Conservation (phyloP, 2,329 filamentous ascomycete species). For the Beauveria varroae region DNA sequence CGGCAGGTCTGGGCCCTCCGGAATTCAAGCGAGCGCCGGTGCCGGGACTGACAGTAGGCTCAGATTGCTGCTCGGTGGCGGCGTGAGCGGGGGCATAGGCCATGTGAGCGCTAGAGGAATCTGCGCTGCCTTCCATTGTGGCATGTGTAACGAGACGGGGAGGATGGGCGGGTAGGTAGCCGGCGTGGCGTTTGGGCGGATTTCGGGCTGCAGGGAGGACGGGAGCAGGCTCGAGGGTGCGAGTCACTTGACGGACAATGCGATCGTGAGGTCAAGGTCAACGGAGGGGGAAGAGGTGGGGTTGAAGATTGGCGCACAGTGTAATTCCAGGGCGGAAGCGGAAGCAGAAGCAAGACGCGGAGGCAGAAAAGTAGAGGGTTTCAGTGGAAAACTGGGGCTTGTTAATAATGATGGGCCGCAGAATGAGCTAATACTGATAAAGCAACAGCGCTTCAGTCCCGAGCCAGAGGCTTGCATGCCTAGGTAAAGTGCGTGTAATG, state of each 20-base stretch:
- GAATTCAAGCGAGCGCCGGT: constrained; percentile 13
- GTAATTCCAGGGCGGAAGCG: background rate
- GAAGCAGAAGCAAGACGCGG: background rate
- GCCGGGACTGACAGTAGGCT: constrained; percentile 6
- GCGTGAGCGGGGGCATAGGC: constrained; percentile 1
- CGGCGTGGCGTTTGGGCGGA: constrained; percentile 5
- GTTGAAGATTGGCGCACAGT: constrained; percentile 1
- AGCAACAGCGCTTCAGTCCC: too few relatives aligned
- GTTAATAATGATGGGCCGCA: background rate
- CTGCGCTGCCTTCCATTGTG: constrained; percentile 6
- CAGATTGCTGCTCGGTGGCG: background rate
- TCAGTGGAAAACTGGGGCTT: background rate
- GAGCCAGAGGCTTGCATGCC: background rate
- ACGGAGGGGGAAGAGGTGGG: constrained; percentile 5
- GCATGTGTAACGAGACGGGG: background rate
- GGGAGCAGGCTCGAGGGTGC: background rate
- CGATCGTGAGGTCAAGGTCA: background rate
- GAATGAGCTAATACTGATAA: too few relatives aligned
- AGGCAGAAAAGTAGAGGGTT: background rate
- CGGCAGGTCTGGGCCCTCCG: constrained; percentile 13
- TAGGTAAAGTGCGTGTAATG: too few relatives aligned
- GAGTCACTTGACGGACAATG: background rate
- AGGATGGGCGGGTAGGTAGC: background rate
- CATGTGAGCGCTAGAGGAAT: constrained; percentile 11
- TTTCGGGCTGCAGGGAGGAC: background rate